Percentiles rank a stretch among this genome's conserved stretches.
Evolutionary conservation across 768 basidiomycete genomes (phyloP).

Genomic region (Lactarius vividus): DNA sequence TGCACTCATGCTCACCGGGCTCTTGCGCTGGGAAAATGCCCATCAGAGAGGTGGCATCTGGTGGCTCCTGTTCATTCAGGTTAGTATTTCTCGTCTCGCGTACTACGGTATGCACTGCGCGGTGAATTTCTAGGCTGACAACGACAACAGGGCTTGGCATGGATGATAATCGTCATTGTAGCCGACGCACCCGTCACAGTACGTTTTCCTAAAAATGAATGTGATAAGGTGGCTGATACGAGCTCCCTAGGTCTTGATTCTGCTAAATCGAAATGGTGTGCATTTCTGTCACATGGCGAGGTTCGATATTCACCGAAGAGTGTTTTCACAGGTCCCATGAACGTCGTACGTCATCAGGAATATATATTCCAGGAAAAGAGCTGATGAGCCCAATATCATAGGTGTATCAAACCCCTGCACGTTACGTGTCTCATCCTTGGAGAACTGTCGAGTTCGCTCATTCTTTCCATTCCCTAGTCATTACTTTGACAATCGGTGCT

Average conservation of each 20-base stretch:
- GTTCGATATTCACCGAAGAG: neutral
- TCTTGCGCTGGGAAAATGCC: constrained; percentile 9
- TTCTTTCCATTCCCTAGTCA: too few relatives aligned
- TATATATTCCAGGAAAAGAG: neutral
- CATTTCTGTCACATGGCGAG: neutral
- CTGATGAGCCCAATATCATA: neutral
- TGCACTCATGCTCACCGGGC: constrained; percentile 4
- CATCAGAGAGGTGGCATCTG: neutral
- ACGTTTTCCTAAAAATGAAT: neutral
- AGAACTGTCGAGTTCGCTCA: neutral
- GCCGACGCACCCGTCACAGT: constrained; percentile 6
- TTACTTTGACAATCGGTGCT: neutral
- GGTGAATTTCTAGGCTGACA: neutral
- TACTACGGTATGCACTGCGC: neutral
- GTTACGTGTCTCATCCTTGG: neutral
- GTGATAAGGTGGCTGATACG: neutral
- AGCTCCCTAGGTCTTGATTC: neutral
- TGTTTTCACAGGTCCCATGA: constrained; percentile 1
- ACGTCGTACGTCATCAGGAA: constrained; percentile 6
- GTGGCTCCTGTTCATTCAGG: constrained; percentile 8
- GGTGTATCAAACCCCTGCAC: constrained; percentile 6
- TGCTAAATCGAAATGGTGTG: constrained; percentile 10
- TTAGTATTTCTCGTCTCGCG: neutral
- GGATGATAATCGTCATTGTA: neutral
- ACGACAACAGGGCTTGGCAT: neutral